These are phyloP conservation scores for Xylaria sp. DNA, from an alignment of 2,329 filamentous ascomycete genomes.

Conservation along the genomic window DNA sequence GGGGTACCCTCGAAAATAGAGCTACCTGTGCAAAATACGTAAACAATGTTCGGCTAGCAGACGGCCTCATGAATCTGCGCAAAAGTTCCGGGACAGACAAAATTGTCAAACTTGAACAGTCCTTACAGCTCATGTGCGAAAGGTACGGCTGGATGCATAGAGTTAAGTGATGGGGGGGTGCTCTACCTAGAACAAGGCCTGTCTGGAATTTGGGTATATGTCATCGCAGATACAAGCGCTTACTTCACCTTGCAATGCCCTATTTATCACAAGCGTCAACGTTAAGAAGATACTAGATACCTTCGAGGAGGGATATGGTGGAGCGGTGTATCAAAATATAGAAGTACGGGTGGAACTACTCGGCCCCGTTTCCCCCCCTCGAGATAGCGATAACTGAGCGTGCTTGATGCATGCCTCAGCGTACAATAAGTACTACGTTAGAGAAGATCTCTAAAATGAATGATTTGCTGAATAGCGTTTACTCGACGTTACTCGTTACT, in stretches of 20 bases:
- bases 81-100: neutral
- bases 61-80: constrained; percentile 5
- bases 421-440: constrained; percentile 9
- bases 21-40: neutral
- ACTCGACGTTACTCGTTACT: neutral
- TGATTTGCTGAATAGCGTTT: neutral
- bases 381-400: constrained; percentile 25
- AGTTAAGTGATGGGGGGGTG: constrained; percentile 13
- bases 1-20: constrained; percentile 43
- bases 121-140: constrained; percentile 7
- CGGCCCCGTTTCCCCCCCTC: constrained; percentile 10
- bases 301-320: neutral
- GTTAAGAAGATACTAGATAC: constrained; percentile 17
- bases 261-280: constrained; percentile 10
- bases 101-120: neutral
- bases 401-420: constrained; percentile 19
- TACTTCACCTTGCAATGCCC: constrained; percentile 12
- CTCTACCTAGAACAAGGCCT: constrained; percentile 12
- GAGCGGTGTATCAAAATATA: constrained; percentile 18
- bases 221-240: constrained; percentile 19
- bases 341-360: constrained; percentile 5
- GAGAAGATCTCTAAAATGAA: constrained; percentile 11
- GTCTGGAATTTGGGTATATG: constrained; percentile 9
- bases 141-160: constrained; percentile 15
- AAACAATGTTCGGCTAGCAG: constrained; percentile 12